Percentiles rank a stretch among this genome's conserved stretches.
Conservation (phyloP, 148 eudicot genomes). For the Rhododendron simsii region DNA sequence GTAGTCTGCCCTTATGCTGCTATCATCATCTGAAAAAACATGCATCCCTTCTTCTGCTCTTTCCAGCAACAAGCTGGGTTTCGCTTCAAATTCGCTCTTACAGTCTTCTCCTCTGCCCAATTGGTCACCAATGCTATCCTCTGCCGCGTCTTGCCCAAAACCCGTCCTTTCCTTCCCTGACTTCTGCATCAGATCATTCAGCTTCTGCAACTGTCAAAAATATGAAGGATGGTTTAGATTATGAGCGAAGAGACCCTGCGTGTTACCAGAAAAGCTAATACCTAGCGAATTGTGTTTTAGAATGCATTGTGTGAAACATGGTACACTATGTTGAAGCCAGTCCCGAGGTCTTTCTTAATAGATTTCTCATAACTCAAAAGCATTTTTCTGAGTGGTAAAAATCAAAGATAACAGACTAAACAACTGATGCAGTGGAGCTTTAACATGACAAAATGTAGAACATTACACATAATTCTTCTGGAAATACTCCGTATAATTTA, state of each 20-base stretch:
- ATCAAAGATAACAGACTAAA: not conserved
- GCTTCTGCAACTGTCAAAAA: slow-evolving; percentile 45
- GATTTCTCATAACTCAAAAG: not conserved
- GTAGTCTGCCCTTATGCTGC: slow-evolving; percentile 34
- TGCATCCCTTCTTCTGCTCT: slow-evolving; percentile 18
- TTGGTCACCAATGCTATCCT: not conserved
- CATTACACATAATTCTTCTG: not conserved
- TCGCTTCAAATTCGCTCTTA: slow-evolving; percentile 11
- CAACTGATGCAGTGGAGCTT: not conserved
- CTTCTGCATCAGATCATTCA: slow-evolving; percentile 31
- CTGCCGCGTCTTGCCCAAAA: not conserved
- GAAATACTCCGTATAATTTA: too few species aligned
- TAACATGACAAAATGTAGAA: not conserved
- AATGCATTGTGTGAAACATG: not conserved
- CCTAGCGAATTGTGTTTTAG: not conserved
- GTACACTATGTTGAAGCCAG: not conserved
- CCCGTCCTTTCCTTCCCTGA: slow-evolving; percentile 1
- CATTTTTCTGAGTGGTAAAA: not conserved
- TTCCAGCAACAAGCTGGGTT: slow-evolving; percentile 23
- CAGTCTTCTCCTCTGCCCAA: not conserved
- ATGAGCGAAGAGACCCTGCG: not conserved
- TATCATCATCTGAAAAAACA: slow-evolving; percentile 38
- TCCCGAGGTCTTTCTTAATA: not conserved
- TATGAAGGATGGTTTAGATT: not conserved
- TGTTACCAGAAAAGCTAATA: not conserved